phyloP scores from a whole-genome alignment of 2,329 filamentous ascomycete genomes.

The Pseudofabraea citricarpa region DNA sequence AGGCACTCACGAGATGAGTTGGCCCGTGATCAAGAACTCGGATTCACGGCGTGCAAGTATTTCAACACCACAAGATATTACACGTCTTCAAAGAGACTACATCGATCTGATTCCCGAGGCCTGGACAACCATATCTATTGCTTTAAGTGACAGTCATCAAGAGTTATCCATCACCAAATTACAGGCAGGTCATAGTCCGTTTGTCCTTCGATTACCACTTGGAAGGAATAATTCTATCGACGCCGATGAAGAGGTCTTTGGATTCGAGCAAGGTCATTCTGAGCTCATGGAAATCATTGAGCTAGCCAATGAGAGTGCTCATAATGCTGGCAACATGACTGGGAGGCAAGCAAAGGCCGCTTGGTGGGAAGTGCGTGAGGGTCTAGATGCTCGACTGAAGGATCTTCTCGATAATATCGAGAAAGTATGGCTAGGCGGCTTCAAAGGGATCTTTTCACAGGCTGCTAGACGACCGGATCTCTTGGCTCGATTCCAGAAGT shows the following conservation, averaged over 20 bases:
- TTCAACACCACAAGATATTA: constrained; percentile 45
- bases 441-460: constrained; percentile 88
- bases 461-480: constrained; percentile 57
- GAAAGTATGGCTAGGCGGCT: constrained; percentile 90
- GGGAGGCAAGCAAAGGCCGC: constrained; percentile 70
- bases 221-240: constrained; percentile 78
- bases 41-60: constrained; percentile 40
- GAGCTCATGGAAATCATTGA: constrained; percentile 82
- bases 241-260: constrained; percentile 74
- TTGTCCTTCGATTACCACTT: constrained; percentile 81
- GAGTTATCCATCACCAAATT: constrained; percentile 90
- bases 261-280: constrained; percentile 71
- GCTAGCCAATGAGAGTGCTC: constrained; percentile 78
- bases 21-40: constrained; percentile 32
- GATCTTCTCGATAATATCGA: constrained; percentile 82
- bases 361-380: constrained; percentile 88
- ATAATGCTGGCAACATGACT: constrained; percentile 65
- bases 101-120: constrained; percentile 76
- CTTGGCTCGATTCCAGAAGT: constrained; percentile 70
- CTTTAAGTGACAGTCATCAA: constrained; percentile 73
- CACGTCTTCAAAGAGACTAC: constrained; percentile 71
- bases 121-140: constrained; percentile 85
- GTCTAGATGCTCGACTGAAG: constrained; percentile 70
- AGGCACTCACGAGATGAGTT: constrained; percentile 35
- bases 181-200: constrained; percentile 68